phyloP scores from a whole-genome alignment of 1,284 basidiomycete genomes.

The Trichosporon coremiiforme region DNA sequence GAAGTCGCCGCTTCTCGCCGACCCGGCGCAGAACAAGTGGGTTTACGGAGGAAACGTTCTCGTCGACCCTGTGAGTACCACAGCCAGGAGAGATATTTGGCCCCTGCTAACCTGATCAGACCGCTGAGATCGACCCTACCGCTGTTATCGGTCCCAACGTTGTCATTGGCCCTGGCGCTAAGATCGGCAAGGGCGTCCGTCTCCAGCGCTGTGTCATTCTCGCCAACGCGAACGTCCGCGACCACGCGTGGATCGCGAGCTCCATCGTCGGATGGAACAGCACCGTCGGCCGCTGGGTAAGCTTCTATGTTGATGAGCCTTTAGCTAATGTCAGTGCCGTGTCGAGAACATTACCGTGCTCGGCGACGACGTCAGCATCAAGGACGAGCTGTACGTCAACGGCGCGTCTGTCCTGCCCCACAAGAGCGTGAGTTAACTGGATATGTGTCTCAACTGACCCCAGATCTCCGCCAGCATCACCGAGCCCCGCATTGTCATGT shows the following conservation, averaged over 20 bases:
- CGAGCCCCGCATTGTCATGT: constrained; percentile 59
- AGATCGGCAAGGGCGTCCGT: constrained; percentile 60
- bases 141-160: constrained; percentile 61
- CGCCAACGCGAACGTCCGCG: constrained; percentile 59
- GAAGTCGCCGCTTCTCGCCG: constrained; percentile 57
- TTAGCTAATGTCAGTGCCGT: constrained; percentile 46
- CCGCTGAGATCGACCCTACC: constrained; percentile 59
- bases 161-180: constrained; percentile 60
- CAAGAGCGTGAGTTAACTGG: constrained; percentile 56
- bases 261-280: constrained; percentile 62
- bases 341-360: constrained; percentile 61
- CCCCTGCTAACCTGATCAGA: constrained; percentile 35
- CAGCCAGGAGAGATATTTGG: background rate
- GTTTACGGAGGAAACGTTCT: constrained; percentile 60
- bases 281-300: constrained; percentile 60
- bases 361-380: constrained; percentile 61
- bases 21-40: constrained; percentile 59
- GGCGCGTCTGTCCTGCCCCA: constrained; percentile 60
- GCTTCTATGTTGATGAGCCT: constrained; percentile 4
- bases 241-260: constrained; percentile 61
- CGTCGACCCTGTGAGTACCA: constrained; percentile 56
- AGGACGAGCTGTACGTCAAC: constrained; percentile 61
- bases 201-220: constrained; percentile 62
- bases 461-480: constrained; percentile 58
- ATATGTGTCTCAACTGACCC: constrained; percentile 1